Percentiles rank a stretch among this genome's conserved stretches.
phyloP scores from a whole-genome alignment of 2,329 filamentous ascomycete genomes.

The Fusarium aywerte region DNA sequence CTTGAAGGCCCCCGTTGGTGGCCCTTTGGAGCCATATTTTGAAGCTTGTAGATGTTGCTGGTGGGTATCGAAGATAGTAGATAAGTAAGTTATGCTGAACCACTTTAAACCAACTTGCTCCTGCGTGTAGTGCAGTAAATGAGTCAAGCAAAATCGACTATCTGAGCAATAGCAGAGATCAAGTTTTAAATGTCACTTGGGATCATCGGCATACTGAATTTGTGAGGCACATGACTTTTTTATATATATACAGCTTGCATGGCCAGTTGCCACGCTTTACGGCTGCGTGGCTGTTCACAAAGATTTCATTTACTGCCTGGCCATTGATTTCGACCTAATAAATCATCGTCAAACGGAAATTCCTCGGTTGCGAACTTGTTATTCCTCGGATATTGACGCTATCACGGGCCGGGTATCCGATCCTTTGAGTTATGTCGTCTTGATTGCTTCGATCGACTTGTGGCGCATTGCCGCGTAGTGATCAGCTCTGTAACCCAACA shows the following conservation, averaged over 20 bases:
- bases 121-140: neutral
- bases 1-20: constrained; percentile 41
- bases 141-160: neutral
- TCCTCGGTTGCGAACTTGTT: constrained; percentile 40
- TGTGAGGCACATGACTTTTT: constrained; percentile 16
- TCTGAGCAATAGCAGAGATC: neutral
- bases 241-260: constrained; percentile 15
- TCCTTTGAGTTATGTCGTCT: constrained; percentile 4
- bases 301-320: constrained; percentile 13
- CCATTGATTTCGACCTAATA: constrained; percentile 15
- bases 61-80: constrained; percentile 1
- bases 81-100: neutral
- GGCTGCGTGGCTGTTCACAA: constrained; percentile 6
- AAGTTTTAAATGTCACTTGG: constrained; percentile 2
- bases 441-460: constrained; percentile 7
- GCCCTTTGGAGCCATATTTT: constrained; percentile 32
- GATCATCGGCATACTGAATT: constrained; percentile 7
- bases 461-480: constrained; percentile 2
- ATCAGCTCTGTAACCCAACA: constrained; percentile 2
- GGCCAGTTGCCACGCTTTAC: constrained; percentile 7
- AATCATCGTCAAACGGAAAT: constrained; percentile 34
- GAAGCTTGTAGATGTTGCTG: neutral
- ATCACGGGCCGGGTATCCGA: constrained; percentile 41
- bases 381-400: constrained; percentile 42
- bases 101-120: neutral